Percentiles rank a stretch among this genome's conserved stretches.
Conservation (phyloP, 257 asterid genomes). For the Petrea volubilis region DNA sequence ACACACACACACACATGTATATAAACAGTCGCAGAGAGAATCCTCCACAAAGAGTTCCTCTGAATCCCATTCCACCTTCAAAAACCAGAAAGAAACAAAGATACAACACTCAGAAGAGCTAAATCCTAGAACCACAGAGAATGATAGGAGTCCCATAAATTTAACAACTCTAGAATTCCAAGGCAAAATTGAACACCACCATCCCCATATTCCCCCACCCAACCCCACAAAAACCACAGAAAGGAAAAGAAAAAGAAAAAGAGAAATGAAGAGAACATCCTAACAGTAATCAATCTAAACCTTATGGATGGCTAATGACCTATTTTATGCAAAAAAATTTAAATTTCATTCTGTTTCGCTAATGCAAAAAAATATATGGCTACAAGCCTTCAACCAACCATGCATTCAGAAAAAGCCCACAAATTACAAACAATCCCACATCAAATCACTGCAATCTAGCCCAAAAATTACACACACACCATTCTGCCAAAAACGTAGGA, state of each 20-base stretch:
- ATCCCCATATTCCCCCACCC: no score
- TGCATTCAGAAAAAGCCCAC: not conserved
- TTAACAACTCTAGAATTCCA: no score
- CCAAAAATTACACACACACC: not conserved
- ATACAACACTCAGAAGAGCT: not conserved
- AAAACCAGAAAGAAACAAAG: slow-evolving; percentile 2
- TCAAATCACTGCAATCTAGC: not conserved
- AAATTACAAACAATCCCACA: slow-evolving; percentile 2
- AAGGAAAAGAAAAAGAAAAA: not conserved
- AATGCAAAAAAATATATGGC: not conserved
- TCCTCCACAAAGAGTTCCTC: not conserved
- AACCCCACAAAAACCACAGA: not conserved
- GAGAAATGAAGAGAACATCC: not conserved
- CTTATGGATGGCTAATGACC: not conserved
- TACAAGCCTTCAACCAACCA: not conserved
- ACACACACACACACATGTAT: not conserved
- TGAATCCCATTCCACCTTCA: not conserved
- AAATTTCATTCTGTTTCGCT: not conserved
- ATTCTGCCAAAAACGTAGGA: not conserved
- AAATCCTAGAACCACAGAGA: not conserved
- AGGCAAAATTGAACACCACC: no score
- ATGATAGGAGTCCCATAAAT: not conserved
- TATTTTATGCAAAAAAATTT: not conserved
- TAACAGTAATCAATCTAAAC: not conserved
- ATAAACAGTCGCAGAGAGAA: not conserved